phyloP scores from a whole-genome alignment of 805 yeast genomes.

The Suhomyces sp. region DNA sequence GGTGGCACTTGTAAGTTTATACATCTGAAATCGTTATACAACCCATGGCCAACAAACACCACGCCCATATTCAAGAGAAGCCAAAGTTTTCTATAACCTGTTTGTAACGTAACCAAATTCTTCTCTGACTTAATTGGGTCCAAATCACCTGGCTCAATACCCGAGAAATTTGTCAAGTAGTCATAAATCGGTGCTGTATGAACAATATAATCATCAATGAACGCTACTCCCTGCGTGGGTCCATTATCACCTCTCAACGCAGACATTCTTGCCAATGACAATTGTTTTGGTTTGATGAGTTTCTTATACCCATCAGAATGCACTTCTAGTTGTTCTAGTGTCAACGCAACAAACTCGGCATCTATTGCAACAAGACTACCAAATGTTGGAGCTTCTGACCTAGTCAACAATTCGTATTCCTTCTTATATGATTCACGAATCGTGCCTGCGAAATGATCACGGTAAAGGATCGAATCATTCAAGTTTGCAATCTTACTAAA shows the following conservation, averaged over 20 bases:
- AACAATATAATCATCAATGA: constrained; percentile 89
- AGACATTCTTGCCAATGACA: constrained; percentile 85
- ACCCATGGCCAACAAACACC: constrained; percentile 92
- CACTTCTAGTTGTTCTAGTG: constrained; percentile 77
- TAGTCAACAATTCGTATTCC: constrained; percentile 69
- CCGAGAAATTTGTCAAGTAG: constrained; percentile 86
- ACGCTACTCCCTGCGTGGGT: constrained; percentile 65
- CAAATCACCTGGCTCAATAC: constrained; percentile 91
- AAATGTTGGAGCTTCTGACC: constrained; percentile 66
- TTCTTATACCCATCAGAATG: constrained; percentile 68
- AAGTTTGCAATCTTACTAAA: constrained; percentile 30
- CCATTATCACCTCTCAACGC: constrained; percentile 75
- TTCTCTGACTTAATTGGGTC: constrained; percentile 65
- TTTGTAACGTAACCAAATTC: constrained; percentile 73
- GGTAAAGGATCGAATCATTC: constrained; percentile 64
- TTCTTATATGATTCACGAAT: constrained; percentile 55
- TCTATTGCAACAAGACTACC: constrained; percentile 89
- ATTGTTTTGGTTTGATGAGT: constrained; percentile 69
- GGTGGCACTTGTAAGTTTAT: constrained; percentile 89
- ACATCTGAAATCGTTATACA: constrained; percentile 86
- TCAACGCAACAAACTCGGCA: constrained; percentile 89
- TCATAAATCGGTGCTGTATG: constrained; percentile 73
- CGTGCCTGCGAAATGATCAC: constrained; percentile 72
- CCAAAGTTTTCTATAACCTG: constrained; percentile 90
- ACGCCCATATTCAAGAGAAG: constrained; percentile 83